Conservation (phyloP, 345 rosid species). For the Corymbia maculata region DNA sequence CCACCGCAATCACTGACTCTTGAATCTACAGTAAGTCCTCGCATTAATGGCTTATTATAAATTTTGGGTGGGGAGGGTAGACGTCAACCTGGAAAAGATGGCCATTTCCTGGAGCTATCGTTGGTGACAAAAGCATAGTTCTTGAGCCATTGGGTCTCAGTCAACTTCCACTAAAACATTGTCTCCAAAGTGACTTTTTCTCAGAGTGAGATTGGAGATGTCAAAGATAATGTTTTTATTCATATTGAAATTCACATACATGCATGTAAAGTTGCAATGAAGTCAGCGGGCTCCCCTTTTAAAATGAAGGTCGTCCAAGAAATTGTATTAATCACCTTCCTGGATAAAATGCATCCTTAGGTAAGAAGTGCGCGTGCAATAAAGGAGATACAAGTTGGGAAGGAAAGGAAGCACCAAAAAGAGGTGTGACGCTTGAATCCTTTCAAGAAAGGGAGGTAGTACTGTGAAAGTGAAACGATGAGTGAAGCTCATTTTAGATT, state of each 20-base stretch:
- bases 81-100: neutral
- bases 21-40: neutral
- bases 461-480: fast-evolving
- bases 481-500: neutral
- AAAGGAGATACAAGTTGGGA: neutral
- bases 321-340: neutral
- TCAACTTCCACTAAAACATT: neutral
- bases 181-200: neutral
- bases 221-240: neutral
- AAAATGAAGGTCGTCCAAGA: neutral
- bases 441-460: neutral
- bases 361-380: neutral
- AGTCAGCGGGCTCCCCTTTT: neutral
- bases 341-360: neutral
- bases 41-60: neutral
- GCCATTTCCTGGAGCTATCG: neutral
- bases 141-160: neutral
- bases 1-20: neutral
- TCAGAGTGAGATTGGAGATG: neutral
- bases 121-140: neutral
- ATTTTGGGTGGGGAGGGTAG: neutral
- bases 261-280: neutral
- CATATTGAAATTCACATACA: neutral
- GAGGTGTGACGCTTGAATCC: neutral
- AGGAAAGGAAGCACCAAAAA: neutral